Evolutionary conservation across 2,329 filamentous ascomycete genomes (phyloP).

Genomic region (Dactylonectria estremocensis): DNA sequence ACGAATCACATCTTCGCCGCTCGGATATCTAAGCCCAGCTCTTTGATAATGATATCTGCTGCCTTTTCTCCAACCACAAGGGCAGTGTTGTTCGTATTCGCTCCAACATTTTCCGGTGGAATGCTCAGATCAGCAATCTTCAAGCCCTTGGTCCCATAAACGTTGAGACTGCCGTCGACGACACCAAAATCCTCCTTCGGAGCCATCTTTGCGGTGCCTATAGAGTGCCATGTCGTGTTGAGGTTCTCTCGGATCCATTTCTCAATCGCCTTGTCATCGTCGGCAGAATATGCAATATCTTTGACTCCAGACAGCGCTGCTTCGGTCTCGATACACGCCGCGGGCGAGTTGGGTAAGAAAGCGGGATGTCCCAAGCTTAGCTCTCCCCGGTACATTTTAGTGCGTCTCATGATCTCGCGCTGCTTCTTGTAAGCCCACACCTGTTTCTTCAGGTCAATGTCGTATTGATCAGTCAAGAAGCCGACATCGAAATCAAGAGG

Average conservation of each 20-base stretch:
- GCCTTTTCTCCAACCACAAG: conserved; percentile 66
- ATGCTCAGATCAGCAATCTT: conserved; percentile 60
- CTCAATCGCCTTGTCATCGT: conserved; percentile 66
- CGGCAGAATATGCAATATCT: conserved; percentile 63
- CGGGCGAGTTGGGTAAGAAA: conserved; percentile 59
- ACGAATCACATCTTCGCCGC: background rate
- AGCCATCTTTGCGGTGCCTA: conserved; percentile 64
- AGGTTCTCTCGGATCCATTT: conserved; percentile 59
- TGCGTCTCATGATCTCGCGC: conserved; percentile 73
- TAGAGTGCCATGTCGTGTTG: conserved; percentile 62
- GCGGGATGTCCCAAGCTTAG: conserved; percentile 59
- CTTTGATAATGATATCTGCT: conserved; percentile 58
- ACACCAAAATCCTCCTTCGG: conserved; percentile 59
- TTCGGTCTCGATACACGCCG: conserved; percentile 63
- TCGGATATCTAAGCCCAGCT: conserved; percentile 48
- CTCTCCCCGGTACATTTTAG: conserved; percentile 67
- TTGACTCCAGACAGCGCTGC: conserved; percentile 51
- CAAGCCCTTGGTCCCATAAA: conserved; percentile 59
- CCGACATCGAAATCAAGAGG: conserved; percentile 70
- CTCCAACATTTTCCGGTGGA: conserved; percentile 57
- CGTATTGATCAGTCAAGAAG: conserved; percentile 68
- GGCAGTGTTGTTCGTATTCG: conserved; percentile 66
- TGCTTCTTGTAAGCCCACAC: conserved; percentile 77
- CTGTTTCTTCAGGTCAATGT: conserved; percentile 74
- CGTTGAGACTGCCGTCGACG: conserved; percentile 54